Evolutionary conservation across 169 alveolate genomes (phyloP), one percentile per base, ranked within the genome.

Genomic region (Neospora caninum): DNA sequence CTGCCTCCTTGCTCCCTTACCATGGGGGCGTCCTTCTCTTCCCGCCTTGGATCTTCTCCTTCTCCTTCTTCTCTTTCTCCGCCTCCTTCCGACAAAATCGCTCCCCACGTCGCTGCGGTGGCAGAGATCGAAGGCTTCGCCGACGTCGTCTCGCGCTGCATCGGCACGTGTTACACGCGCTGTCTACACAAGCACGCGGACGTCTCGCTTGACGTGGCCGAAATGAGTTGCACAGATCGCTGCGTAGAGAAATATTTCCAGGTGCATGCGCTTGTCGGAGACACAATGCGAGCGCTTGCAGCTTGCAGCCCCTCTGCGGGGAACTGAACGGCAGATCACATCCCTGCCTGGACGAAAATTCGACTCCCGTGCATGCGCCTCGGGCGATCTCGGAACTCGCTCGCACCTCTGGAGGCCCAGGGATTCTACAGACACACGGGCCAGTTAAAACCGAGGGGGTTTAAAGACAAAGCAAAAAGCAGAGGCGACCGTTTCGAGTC

Each of bases 141-240:
- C 18, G 94, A 78, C 91, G 41, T n/a, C 43, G 80, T 91, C 39
- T 38, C 38, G 39, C 86, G 88, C 73, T 58, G 73, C 64, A 58
- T 39, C 49, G 86, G 87, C 2, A 18, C 41, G 29, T 89, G 93
- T 36, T 89, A 58, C 45, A 39, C 43, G 31, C 93, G 93, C 78
- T 89, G 93, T 53, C 69, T 80, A 42, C 41, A 82, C 93, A 34
- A 69, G 70, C 34, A 39, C 7, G 73, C 54, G 27, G 70, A n/a
- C 9, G 49, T 18, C 64, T 45, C 80, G 0, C 82, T 89, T 4
- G 78, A 89, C 22, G 45, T 70, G 36, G 22, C 69, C 36, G 93
- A 89, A 36, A 67, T 58, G 53, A 29, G 87, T 25, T 89, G 93
- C 87, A 42, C 49, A 27, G 93, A 89, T 41, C 86, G 93, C 70